Percentiles rank a stretch among this genome's conserved stretches.
Evolutionary conservation across 2,329 filamentous ascomycete species (phyloP).

Genomic region (Chrysosporium queenslandicum): DNA sequence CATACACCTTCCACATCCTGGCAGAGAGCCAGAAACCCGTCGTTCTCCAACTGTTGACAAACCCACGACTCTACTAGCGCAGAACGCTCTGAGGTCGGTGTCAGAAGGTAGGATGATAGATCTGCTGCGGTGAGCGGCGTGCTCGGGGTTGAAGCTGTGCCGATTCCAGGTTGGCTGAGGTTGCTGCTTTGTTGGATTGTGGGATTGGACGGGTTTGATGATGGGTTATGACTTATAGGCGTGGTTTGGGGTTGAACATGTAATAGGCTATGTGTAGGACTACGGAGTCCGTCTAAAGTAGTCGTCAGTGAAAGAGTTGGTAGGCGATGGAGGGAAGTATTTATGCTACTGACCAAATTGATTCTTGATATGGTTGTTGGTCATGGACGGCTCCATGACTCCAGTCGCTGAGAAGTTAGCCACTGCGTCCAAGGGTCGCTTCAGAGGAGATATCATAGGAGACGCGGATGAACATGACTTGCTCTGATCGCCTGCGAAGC

Average conservation of each 20-base stretch:
- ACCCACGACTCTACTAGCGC: slow-evolving; percentile 33
- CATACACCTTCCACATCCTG: slow-evolving; percentile 35
- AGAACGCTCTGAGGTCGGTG: slow-evolving; percentile 26
- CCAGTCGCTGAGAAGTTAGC: neutral
- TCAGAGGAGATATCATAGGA: neutral
- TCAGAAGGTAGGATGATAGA: slow-evolving; percentile 26
- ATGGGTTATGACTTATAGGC: neutral
- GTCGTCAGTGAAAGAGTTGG: neutral
- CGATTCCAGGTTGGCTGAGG: neutral
- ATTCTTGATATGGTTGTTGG: neutral
- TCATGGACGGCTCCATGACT: neutral
- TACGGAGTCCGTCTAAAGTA: neutral
- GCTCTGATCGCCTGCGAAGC: neutral
- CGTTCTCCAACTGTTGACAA: slow-evolving; percentile 34
- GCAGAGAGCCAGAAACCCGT: slow-evolving; percentile 33
- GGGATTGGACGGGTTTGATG: neutral
- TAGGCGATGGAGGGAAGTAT: no score
- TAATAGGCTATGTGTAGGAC: neutral
- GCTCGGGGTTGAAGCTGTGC: neutral
- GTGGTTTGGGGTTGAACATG: neutral
- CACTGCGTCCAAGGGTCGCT: neutral
- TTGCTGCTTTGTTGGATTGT: neutral
- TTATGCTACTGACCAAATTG: neutral
- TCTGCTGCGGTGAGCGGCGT: slow-evolving; percentile 17
- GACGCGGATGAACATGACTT: neutral